phyloP scores from a whole-genome alignment of 495 filamentous ascomycete species.

The Glutinoglossum americanum region DNA sequence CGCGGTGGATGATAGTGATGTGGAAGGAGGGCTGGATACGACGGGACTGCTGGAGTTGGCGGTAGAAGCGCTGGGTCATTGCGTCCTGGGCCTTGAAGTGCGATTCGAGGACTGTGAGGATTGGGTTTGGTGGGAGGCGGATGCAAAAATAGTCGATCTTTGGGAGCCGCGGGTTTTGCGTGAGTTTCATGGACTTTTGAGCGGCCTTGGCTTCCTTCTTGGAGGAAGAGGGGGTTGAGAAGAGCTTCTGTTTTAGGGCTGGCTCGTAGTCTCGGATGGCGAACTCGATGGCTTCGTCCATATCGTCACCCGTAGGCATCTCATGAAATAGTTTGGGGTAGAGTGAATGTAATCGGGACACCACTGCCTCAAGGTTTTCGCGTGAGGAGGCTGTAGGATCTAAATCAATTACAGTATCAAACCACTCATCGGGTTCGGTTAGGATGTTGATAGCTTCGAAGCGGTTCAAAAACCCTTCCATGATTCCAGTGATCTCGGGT shows the following conservation, averaged over 20 bases:
- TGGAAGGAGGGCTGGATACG: constrained; percentile 78
- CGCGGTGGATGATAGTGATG: constrained; percentile 78
- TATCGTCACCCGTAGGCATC: constrained; percentile 49
- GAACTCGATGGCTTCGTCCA: constrained; percentile 58
- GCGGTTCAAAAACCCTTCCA: constrained; percentile 78
- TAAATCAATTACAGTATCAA: constrained; percentile 69
- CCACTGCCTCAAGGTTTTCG: constrained; percentile 63
- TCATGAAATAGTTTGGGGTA: constrained; percentile 55
- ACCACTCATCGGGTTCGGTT: constrained; percentile 45
- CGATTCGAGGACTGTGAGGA: constrained; percentile 40
- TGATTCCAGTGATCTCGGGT: constrained; percentile 61
- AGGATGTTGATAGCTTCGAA: constrained; percentile 56
- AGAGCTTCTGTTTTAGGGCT: constrained; percentile 32
- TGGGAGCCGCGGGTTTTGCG: constrained; percentile 10
- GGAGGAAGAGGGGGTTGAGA: constrained; percentile 19
- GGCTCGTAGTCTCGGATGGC: constrained; percentile 65
- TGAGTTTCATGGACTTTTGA: constrained; percentile 11
- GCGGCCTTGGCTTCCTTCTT: constrained; percentile 11
- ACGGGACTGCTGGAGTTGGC: constrained; percentile 43
- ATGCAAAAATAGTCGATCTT: constrained; percentile 77
- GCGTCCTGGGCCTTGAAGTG: constrained; percentile 33
- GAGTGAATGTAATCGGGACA: constrained; percentile 40
- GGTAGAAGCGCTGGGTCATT: constrained; percentile 41
- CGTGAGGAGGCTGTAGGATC: constrained; percentile 57
- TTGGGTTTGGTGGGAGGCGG: constrained; percentile 31